Evolutionary conservation across 352 stramenopile species (phyloP).

Genomic region (Phytophthora nicotianae): DNA sequence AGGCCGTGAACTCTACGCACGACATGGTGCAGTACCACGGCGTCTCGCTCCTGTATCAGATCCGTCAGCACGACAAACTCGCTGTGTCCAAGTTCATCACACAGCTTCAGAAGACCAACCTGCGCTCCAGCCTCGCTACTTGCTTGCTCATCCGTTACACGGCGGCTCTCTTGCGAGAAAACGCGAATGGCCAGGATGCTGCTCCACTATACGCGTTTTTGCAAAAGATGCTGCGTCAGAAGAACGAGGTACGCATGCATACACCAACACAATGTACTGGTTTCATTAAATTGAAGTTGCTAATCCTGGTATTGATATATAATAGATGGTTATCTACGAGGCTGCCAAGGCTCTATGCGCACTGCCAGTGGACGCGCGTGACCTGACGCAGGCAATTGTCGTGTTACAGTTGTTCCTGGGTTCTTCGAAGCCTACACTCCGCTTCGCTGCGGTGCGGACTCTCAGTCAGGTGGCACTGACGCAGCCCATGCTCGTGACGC

Average conservation of each 20-base stretch:
- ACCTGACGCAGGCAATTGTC: conserved; percentile 97
- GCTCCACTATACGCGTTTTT: conserved; percentile 91
- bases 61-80: conserved; percentile 98
- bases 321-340: conserved; percentile 99
- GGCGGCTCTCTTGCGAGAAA: conserved; percentile 88
- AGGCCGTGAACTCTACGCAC: conserved; percentile 94
- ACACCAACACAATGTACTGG: not conserved
- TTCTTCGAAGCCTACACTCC: conserved; percentile 94
- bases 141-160: conserved; percentile 99
- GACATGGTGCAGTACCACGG: conserved; percentile 99
- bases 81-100: conserved; percentile 96
- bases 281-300: conserved; percentile 5
- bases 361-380: conserved; percentile 95
- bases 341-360: conserved; percentile 96
- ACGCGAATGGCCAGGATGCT: conserved; percentile 81
- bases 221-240: conserved; percentile 96
- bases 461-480: conserved; percentile 92
- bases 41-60: conserved; percentile 98
- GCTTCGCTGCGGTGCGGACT: conserved; percentile 97
- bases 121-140: conserved; percentile 94
- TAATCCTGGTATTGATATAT: not conserved
- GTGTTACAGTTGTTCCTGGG: conserved; percentile 96
- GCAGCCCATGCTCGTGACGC: conserved; percentile 95
- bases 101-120: conserved; percentile 93
- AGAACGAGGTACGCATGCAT: conserved; percentile 77